phyloP scores from a whole-genome alignment of 2,329 filamentous ascomycete genomes.

The Calonectria ilicicola region DNA sequence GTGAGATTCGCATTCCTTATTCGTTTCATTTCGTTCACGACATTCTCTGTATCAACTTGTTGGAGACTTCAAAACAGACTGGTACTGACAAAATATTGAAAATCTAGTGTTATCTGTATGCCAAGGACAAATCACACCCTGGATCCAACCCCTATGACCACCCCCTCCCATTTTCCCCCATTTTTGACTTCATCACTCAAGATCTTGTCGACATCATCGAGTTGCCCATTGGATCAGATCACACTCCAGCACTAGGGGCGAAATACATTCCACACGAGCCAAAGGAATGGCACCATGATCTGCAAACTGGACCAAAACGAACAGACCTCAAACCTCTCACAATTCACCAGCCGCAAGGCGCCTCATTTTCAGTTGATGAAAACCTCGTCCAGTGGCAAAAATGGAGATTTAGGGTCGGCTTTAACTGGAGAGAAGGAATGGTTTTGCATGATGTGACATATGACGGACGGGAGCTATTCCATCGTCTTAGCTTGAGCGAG shows the following conservation, averaged over 20 bases:
- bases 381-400: slow-evolving; percentile 71
- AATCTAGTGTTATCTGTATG: slow-evolving; percentile 21
- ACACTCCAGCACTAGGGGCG: background rate
- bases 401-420: slow-evolving; percentile 77
- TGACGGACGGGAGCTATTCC: slow-evolving; percentile 73
- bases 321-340: slow-evolving; percentile 77
- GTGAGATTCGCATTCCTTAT: background rate
- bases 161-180: slow-evolving; percentile 28
- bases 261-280: slow-evolving; percentile 25
- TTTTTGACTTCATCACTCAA: slow-evolving; percentile 32
- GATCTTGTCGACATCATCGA: slow-evolving; percentile 28
- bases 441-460: slow-evolving; percentile 79
- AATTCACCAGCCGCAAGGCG: slow-evolving; percentile 77
- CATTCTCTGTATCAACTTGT: background rate
- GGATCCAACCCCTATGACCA: slow-evolving; percentile 34
- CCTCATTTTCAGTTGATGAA: slow-evolving; percentile 71
- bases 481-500: slow-evolving; percentile 76
- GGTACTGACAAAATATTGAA: background rate
- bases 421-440: slow-evolving; percentile 77
- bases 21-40: background rate
- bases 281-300: slow-evolving; percentile 62
- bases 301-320: slow-evolving; percentile 45
- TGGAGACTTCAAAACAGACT: background rate
- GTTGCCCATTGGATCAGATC: slow-evolving; percentile 26
- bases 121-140: slow-evolving; percentile 15